A percentile compares a stretch with the other conserved stretches of the same genome.
Evolutionary conservation across 1,139 yeast genomes (phyloP).

Genomic region (Meyerozyma smithsonii): DNA sequence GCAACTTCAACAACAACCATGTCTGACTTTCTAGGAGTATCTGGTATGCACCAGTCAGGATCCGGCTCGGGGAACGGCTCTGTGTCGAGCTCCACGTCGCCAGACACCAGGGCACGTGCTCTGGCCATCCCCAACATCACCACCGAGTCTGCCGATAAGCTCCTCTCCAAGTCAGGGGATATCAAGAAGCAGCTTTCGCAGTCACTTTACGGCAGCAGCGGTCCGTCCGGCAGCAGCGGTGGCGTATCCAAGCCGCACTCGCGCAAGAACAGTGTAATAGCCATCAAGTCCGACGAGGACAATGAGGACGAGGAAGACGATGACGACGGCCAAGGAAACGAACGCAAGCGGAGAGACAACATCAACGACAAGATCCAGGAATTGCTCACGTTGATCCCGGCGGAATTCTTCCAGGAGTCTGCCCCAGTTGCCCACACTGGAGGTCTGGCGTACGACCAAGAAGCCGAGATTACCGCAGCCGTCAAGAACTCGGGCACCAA

Average conservation of each 20-base stretch:
- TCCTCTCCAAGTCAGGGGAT: constrained; percentile 31
- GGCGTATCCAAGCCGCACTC: constrained; percentile 41
- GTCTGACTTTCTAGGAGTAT: constrained; percentile 22
- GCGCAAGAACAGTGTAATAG: constrained; percentile 32
- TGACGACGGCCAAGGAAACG: constrained; percentile 42
- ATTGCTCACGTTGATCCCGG: constrained; percentile 65
- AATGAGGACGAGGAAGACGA: constrained; percentile 23
- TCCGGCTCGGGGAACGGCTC: constrained; percentile 17
- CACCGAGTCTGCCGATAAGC: constrained; percentile 25
- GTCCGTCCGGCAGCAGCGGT: constrained; percentile 15
- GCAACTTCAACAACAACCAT: constrained; percentile 7
- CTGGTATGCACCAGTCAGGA: constrained; percentile 19
- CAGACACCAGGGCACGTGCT: constrained; percentile 17
- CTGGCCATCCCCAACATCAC: constrained; percentile 28
- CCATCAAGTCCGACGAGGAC: constrained; percentile 24
- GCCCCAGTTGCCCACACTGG: constrained; percentile 3
- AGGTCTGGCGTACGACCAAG: constrained; percentile 9
- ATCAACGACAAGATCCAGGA: constrained; percentile 89
- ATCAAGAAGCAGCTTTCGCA: constrained; percentile 41
- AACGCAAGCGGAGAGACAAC: constrained; percentile 75
- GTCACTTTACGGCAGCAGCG: constrained; percentile 21
- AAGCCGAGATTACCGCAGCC: constrained; percentile 24
- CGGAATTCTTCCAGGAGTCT: constrained; percentile 43
- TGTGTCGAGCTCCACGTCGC: constrained; percentile 10
- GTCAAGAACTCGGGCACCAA: constrained; percentile 62